Evolutionary conservation across 352 stramenopile species (phyloP), one percentile per base, ranked within the genome.

Genomic region (Phytophthora sansomeana): DNA sequence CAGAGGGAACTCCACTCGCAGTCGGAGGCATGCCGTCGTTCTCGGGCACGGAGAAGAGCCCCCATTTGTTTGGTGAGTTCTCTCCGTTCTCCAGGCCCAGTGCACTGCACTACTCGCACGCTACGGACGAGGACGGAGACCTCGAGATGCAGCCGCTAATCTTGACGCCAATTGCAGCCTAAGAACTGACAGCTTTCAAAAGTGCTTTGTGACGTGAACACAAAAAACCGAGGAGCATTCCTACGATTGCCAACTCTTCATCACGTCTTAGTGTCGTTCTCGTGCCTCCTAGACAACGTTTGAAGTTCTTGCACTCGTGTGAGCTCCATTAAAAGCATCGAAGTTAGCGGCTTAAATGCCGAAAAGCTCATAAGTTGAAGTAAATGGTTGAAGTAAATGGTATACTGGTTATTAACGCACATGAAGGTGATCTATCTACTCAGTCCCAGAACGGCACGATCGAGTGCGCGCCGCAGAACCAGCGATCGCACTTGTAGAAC

Each of bases 401-500:
- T 24, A 24, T 24, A 24, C 21, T 24, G 21, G n/a, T n/a, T n/a
- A n/a, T n/a, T 24, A 24, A 24, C 21, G 21, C 21, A 24, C 21
- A 24, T 24, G 21, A 24, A 24, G 21, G 1, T 38, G 35, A 9
- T 50, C 44, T 67, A 73, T 60, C 52, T 59, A 53, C 44, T 52
- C 55, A 69, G 21, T 35, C 17, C 58, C 64, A 71, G 30, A 71
- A 48, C 21, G 65, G 56, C 47, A 82, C 33, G 16, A 90, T 66
- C 29, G 83, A 91, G 19, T 71, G 69, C 38, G 72, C 61, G 55
- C 83, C 85, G 43, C 85, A 94, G 50, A 92, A 87, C 82, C 83
- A 92, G 14, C 74, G 63, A 42, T 92, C 85, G 65, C 85, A 94
- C 64, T 90, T 90, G 77, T 92, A 81, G 36, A 75, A 77, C 17